Conservation (phyloP, 345 rosid species). For the Tarenaya hassleriana region DNA sequence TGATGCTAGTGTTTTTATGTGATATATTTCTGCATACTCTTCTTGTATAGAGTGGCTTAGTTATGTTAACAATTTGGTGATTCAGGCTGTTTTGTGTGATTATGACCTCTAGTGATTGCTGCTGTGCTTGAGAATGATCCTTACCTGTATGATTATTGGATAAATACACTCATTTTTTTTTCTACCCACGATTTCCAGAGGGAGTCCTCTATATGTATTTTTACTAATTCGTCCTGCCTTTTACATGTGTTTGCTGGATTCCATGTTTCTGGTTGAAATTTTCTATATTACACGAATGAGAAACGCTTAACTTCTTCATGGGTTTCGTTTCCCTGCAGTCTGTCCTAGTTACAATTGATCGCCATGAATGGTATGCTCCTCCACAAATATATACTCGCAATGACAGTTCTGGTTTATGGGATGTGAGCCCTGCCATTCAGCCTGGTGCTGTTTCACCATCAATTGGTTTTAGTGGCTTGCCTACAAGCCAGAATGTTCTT, state of each 20-base stretch:
- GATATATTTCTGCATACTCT: constrained; percentile 10
- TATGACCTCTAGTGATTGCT: constrained; percentile 9
- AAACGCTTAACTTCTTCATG: constrained; percentile 14
- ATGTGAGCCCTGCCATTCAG: constrained; percentile 52
- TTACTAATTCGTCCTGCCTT: constrained; percentile 11
- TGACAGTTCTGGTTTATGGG: constrained; percentile 87
- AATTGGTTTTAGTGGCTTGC: constrained; percentile 29
- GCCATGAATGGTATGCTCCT: constrained; percentile 95
- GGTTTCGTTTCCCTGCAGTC: constrained; percentile 51
- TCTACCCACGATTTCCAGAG: constrained; percentile 1
- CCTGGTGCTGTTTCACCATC: constrained; percentile 32
- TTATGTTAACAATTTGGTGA: constrained; percentile 7
- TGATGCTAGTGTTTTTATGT: constrained; percentile 15
- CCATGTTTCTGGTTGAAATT: constrained; percentile 9
- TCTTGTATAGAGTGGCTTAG: neutral
- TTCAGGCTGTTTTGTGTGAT: constrained; percentile 1
- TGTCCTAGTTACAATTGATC: constrained; percentile 75
- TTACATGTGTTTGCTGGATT: constrained; percentile 7
- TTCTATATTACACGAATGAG: constrained; percentile 12
- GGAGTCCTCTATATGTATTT: constrained; percentile 1
- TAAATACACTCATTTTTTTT: neutral
- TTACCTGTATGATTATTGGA: neutral
- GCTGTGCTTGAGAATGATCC: constrained; percentile 11
- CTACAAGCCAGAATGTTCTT: constrained; percentile 22
- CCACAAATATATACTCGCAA: constrained; percentile 87